phyloP scores from a whole-genome alignment of 2,329 filamentous ascomycete species.

The Lithohypha guttulata region DNA sequence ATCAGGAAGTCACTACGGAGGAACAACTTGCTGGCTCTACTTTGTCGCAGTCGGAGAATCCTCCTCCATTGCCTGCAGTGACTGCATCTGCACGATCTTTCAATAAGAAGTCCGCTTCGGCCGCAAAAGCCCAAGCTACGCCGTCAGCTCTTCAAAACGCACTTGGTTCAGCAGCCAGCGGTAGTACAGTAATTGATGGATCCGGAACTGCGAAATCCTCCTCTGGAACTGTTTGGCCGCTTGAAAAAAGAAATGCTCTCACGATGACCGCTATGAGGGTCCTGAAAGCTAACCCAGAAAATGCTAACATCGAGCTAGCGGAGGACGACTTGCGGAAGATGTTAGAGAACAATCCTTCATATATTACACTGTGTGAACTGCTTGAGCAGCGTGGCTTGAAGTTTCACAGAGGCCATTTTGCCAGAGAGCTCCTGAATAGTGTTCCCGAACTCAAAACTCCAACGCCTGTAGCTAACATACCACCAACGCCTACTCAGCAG shows the following conservation, averaged over 20 bases:
- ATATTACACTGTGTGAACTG: slow-evolving; percentile 44
- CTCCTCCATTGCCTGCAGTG: slow-evolving; percentile 1
- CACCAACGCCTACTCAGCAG: neutral
- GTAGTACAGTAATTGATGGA: neutral
- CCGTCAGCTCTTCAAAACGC: neutral
- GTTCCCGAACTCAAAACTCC: slow-evolving; percentile 22
- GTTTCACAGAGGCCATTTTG: slow-evolving; percentile 44
- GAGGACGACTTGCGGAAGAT: slow-evolving; percentile 35
- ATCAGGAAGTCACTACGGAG: neutral
- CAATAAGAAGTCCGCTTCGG: neutral
- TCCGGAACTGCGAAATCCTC: neutral
- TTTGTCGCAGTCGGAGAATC: neutral
- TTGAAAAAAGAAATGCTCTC: slow-evolving; percentile 37
- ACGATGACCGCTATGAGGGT: slow-evolving; percentile 40
- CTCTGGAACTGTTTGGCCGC: slow-evolving; percentile 40
- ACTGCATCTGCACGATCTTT: neutral
- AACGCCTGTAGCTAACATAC: neutral
- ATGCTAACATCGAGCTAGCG: slow-evolving; percentile 30
- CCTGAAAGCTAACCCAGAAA: slow-evolving; percentile 34
- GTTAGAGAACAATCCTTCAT: slow-evolving; percentile 44
- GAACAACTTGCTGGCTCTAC: neutral
- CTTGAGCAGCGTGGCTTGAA: slow-evolving; percentile 40
- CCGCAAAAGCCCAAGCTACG: neutral
- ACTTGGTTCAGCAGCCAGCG: neutral
- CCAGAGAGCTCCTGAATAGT: slow-evolving; percentile 35